Percentiles rank a stretch among this genome's conserved stretches.
Evolutionary conservation across 2,329 filamentous ascomycete genomes (phyloP).

Genomic region (Tolypocladium amazonense): DNA sequence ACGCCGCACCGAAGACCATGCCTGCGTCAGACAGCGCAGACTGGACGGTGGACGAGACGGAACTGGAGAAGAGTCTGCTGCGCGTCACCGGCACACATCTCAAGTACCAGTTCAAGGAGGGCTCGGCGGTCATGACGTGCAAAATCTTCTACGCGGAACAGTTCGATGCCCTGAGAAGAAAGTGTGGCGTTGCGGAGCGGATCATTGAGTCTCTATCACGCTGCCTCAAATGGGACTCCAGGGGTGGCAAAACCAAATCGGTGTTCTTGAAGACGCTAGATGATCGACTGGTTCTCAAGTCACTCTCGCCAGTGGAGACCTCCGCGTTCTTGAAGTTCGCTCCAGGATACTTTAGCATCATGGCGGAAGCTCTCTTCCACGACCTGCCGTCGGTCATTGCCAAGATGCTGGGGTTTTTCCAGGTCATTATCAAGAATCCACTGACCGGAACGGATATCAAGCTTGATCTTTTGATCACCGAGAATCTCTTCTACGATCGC

Average conservation of each 20-base stretch:
- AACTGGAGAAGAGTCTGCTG: conserved; percentile 76
- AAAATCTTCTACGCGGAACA: conserved; percentile 99
- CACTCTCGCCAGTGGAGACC: conserved; percentile 81
- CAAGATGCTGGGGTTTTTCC: conserved; percentile 98
- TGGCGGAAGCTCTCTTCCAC: conserved; percentile 92
- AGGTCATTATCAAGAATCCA: conserved; percentile 94
- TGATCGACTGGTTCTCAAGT: conserved; percentile 87
- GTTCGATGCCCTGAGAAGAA: conserved; percentile 86
- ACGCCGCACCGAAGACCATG: conserved; percentile 17
- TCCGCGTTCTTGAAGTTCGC: conserved; percentile 92
- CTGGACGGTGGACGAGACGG: conserved; percentile 47
- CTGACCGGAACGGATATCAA: conserved; percentile 87
- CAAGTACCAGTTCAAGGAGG: conserved; percentile 91
- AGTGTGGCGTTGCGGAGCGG: conserved; percentile 85
- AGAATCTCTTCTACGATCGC: conserved; percentile 96
- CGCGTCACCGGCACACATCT: conserved; percentile 83
- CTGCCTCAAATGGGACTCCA: conserved; percentile 96
- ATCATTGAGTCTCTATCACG: conserved; percentile 92
- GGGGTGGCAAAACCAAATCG: conserved; percentile 95
- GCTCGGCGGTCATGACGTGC: conserved; percentile 89
- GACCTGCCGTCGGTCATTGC: conserved; percentile 93
- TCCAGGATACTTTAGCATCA: conserved; percentile 93
- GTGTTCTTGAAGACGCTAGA: conserved; percentile 95
- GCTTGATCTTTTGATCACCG: conserved; percentile 88
- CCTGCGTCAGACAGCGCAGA: conserved; percentile 25